Base-by-base conservation (phyloP, 169 alveolate species). In the Plasmodium vivax region DNA sequence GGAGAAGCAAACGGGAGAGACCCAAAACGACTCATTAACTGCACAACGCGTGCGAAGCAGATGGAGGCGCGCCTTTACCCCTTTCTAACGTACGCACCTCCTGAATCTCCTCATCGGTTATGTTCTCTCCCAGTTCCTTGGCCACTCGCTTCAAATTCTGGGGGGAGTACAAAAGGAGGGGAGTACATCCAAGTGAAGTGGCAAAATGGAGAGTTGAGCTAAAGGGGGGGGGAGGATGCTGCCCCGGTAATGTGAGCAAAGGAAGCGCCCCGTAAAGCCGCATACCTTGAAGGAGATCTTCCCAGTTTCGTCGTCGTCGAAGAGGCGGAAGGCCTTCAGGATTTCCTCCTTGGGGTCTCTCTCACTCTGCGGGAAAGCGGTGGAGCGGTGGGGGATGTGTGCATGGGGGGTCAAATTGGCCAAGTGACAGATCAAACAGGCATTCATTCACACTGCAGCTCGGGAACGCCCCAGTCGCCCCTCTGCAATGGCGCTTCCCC, bases 251-350 rank as follows among this genome's bases (percentile, higher is more conserved):
- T 45, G 12, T 45, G 12, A 8, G n/a, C 56, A 45, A 45, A 45
- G 9, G 56, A 56, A 72, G 19, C 12, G 79, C 0, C 47, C 6
- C 2, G n/a, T 0, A 58, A 58, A 16, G 75, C 0, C 38, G 82
- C 83, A 27, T 62, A 98, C 99, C 96, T 98, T 96, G 79, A 98
- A 96, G 82, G 99, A 95, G 79, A 98, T 98, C 75, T 96, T 98
- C 47, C 99, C 99, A 16, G 99, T 98, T 92, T 98, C 99, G 79
- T 98, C 99, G 93, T 99, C 99, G 82, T 99, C 99, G 94, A 99
- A 99, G 85, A 99, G 97, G 72, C 98, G 96, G 97, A 98, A 98
- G 10, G 99, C 99, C 94, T 98, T 99, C 43, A 95, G 82, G 73
- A 99, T 98, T 95, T 99, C 99, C 92, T 99, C 99, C 95, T 97